These are phyloP conservation scores for Phytophthora tentaculata DNA, from an alignment of 352 stramenopile genomes.

Conservation along the genomic window DNA sequence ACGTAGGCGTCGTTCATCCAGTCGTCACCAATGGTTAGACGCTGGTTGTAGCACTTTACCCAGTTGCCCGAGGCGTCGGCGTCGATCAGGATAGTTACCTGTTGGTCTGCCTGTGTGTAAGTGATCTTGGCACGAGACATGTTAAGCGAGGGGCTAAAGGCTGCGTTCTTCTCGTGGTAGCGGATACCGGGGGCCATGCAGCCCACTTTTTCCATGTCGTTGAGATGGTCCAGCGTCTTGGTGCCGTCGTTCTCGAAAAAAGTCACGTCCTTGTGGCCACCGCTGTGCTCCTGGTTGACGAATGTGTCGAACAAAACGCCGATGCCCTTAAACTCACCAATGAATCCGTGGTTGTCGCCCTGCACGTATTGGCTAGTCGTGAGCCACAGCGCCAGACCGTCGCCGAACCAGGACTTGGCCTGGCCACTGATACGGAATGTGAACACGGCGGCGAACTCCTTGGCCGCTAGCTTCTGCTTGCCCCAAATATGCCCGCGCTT, in stretches of 20 bases:
- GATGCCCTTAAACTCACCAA: slow-evolving; percentile 70
- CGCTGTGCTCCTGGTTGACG: slow-evolving; percentile 78
- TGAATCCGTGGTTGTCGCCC: slow-evolving; percentile 87
- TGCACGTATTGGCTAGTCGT: slow-evolving; percentile 63
- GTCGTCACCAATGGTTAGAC: slow-evolving; percentile 51
- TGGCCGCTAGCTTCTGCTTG: slow-evolving; percentile 60
- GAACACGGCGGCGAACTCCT: slow-evolving; percentile 79
- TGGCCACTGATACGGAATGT: slow-evolving; percentile 89
- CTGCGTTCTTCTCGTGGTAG: slow-evolving; percentile 83
- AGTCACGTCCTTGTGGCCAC: slow-evolving; percentile 86
- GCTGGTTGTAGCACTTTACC: slow-evolving; percentile 67
- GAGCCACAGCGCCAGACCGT: slow-evolving; percentile 84
- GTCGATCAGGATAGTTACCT: slow-evolving; percentile 75
- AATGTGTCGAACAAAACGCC: slow-evolving; percentile 89
- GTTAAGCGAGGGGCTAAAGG: slow-evolving; percentile 79
- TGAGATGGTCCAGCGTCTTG: slow-evolving; percentile 79
- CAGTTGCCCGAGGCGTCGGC: slow-evolving; percentile 75
- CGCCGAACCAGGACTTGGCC: slow-evolving; percentile 74
- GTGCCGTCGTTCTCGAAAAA: slow-evolving; percentile 83
- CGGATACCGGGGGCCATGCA: slow-evolving; percentile 82
- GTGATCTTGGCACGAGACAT: slow-evolving; percentile 83
- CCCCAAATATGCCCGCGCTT: slow-evolving; percentile 81
- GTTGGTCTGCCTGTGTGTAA: slow-evolving; percentile 69
- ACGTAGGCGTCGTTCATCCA: slow-evolving; percentile 76
- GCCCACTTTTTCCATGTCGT: slow-evolving; percentile 68